Evolutionary conservation across 768 basidiomycete genomes (phyloP).

Genomic region (Trametes villosa): DNA sequence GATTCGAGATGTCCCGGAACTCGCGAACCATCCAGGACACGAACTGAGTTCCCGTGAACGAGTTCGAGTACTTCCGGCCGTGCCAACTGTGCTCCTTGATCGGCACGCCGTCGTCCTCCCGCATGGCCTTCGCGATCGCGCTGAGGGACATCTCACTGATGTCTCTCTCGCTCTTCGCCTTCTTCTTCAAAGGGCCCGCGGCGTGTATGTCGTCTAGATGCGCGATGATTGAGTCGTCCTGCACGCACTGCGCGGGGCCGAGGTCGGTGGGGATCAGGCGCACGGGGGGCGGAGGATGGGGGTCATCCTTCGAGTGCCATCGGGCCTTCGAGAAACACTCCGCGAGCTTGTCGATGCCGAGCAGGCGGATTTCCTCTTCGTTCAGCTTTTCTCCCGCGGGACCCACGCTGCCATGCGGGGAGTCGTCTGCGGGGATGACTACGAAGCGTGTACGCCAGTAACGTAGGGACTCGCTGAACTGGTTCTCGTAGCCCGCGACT

Average conservation of each 20-base stretch:
- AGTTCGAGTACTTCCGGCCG: slow-evolving; percentile 68
- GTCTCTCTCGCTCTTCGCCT: slow-evolving; percentile 78
- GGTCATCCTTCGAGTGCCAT: slow-evolving; percentile 72
- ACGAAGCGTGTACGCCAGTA: slow-evolving; percentile 96
- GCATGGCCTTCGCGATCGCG: slow-evolving; percentile 81
- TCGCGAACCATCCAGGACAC: slow-evolving; percentile 92
- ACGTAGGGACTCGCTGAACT: slow-evolving; percentile 79
- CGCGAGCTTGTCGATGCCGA: slow-evolving; percentile 91
- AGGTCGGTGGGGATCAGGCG: slow-evolving; percentile 86
- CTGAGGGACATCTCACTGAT: slow-evolving; percentile 66
- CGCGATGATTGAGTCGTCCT: slow-evolving; percentile 78
- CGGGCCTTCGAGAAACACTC: slow-evolving; percentile 86
- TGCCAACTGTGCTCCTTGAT: slow-evolving; percentile 91
- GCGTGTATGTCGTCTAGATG: slow-evolving; percentile 83
- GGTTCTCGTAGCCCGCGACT: slow-evolving; percentile 79
- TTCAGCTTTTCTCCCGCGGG: slow-evolving; percentile 75
- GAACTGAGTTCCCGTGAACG: slow-evolving; percentile 89
- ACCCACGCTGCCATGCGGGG: slow-evolving; percentile 57
- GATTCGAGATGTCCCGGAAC: slow-evolving; percentile 84
- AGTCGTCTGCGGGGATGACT: slow-evolving; percentile 83
- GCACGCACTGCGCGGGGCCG: slow-evolving; percentile 76
- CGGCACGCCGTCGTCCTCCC: slow-evolving; percentile 80
- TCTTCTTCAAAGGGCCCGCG: slow-evolving; percentile 74
- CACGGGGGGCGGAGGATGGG: slow-evolving; percentile 52
- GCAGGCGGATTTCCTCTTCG: slow-evolving; percentile 85